phyloP scores from a whole-genome alignment of 177 flowering plant species.

The Vitis hybrid region DNA sequence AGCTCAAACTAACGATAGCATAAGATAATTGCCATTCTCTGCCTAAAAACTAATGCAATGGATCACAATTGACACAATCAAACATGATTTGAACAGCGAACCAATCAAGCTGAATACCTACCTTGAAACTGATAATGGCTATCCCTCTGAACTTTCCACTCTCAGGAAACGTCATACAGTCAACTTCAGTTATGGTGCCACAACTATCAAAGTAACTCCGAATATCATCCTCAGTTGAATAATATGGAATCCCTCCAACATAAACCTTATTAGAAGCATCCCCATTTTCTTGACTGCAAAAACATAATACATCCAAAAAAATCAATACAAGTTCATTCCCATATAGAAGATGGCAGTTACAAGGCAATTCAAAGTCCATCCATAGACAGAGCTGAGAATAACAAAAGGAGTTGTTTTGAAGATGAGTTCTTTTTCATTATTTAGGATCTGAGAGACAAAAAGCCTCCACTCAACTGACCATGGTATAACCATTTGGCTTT shows the following conservation, averaged over 20 bases:
- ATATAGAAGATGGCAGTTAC: not conserved
- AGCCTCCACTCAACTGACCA: no score
- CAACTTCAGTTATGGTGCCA: conserved; percentile 74
- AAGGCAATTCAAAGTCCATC: not conserved
- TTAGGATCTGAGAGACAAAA: no score
- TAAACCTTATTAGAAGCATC: conserved; percentile 56
- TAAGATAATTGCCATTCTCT: not conserved
- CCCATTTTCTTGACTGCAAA: conserved; percentile 42
- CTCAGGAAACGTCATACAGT: conserved; percentile 85
- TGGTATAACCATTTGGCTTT: no score
- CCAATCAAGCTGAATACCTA: conserved; percentile 5
- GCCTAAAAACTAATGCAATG: not conserved
- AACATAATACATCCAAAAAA: conserved; percentile 3
- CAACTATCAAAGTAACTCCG: conserved; percentile 81
- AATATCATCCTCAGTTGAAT: conserved; percentile 85
- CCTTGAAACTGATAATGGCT: conserved; percentile 84
- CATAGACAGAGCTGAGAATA: not conserved
- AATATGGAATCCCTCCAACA: conserved; percentile 95
- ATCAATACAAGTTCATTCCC: not conserved
- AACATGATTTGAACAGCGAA: not conserved
- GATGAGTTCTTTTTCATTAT: no score
- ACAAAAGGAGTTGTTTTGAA: no score
- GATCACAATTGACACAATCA: not conserved
- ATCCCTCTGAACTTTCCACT: conserved; percentile 94
- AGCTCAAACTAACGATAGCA: not conserved